Conservation (phyloP, 1,139 yeast genomes). For the Protomyces lactucae-debilis region DNA sequence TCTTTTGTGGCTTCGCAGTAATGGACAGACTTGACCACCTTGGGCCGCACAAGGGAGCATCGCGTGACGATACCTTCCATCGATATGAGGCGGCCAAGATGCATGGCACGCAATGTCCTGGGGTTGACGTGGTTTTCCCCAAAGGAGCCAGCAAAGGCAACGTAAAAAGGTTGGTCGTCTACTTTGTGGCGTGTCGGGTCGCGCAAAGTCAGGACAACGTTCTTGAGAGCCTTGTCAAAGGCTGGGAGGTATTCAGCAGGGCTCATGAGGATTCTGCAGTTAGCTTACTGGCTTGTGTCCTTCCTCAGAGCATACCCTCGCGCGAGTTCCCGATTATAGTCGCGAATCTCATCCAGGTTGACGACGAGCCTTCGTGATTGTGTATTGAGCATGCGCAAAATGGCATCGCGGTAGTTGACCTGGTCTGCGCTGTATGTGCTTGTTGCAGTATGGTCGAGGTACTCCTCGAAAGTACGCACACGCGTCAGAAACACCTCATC, state of each 20-base stretch:
- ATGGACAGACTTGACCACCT: slow-evolving; percentile 86
- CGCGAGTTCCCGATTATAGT: slow-evolving; percentile 77
- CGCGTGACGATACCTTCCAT: slow-evolving; percentile 94
- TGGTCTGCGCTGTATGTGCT: slow-evolving; percentile 42
- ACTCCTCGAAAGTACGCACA: slow-evolving; percentile 82
- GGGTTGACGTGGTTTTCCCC: slow-evolving; percentile 87
- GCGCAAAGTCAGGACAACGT: slow-evolving; percentile 56
- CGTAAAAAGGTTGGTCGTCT: slow-evolving; percentile 62
- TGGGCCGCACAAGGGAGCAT: slow-evolving; percentile 89
- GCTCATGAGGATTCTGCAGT: slow-evolving; percentile 46
- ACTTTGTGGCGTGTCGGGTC: slow-evolving; percentile 45
- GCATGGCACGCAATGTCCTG: slow-evolving; percentile 71
- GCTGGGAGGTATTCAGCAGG: slow-evolving; percentile 91
- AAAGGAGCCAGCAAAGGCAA: slow-evolving; percentile 86
- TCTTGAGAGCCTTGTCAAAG: slow-evolving; percentile 79
- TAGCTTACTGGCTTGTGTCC: neutral
- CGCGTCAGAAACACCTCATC: slow-evolving; percentile 57
- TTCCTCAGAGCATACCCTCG: slow-evolving; percentile 45
- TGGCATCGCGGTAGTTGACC: slow-evolving; percentile 62
- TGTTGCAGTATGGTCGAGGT: slow-evolving; percentile 49
- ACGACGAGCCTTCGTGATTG: slow-evolving; percentile 65
- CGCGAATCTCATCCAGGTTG: slow-evolving; percentile 81
- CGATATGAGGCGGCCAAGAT: slow-evolving; percentile 75
- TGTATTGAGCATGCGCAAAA: slow-evolving; percentile 64
- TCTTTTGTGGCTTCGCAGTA: slow-evolving; percentile 79